phyloP scores from a whole-genome alignment of 306 rosid species.

The Medicago lupulina region DNA sequence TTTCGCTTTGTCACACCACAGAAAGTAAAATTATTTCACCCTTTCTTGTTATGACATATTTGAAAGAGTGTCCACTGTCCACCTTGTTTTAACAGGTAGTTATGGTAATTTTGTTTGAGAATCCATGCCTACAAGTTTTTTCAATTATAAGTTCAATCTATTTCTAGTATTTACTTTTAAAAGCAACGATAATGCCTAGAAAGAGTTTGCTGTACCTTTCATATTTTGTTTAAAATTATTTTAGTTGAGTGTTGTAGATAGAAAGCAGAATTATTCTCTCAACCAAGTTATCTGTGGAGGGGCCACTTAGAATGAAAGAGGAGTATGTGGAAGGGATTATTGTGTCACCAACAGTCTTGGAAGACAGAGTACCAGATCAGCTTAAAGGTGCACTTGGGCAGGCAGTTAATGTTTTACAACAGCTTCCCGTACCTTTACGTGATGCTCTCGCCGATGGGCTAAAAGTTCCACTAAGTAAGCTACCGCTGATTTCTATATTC shows the following conservation, averaged over 20 bases:
- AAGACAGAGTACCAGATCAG: constrained; percentile 82
- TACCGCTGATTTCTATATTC: constrained; percentile 24
- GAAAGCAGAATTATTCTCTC: constrained; percentile 73
- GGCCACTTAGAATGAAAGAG: constrained; percentile 95
- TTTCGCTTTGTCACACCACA: constrained; percentile 1
- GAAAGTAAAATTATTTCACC: not conserved
- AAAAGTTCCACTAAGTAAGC: constrained; percentile 84
- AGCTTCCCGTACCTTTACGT: constrained; percentile 78
- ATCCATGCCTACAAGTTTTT: constrained; percentile 4
- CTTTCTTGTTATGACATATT: not conserved
- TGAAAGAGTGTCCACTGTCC: not conserved
- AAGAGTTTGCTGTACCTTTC: constrained; percentile 3
- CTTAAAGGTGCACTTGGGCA: constrained; percentile 89
- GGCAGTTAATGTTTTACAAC: constrained; percentile 72
- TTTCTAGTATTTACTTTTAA: constrained; percentile 10
- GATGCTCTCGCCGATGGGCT: constrained; percentile 77
- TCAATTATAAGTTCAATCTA: not conserved
- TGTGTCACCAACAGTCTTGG: constrained; percentile 77
- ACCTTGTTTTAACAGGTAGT: constrained; percentile 15
- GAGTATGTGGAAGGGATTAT: constrained; percentile 84
- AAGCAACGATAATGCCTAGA: constrained; percentile 11
- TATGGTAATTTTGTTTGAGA: constrained; percentile 18
- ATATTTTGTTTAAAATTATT: constrained; percentile 20
- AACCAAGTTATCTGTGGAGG: constrained; percentile 82
- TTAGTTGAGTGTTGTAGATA: constrained; percentile 59